Percentiles rank a stretch among this genome's conserved stretches.
These are phyloP conservation scores for Fragaria iinumae DNA, from an alignment of 306 rosid species.

Conservation along the genomic window DNA sequence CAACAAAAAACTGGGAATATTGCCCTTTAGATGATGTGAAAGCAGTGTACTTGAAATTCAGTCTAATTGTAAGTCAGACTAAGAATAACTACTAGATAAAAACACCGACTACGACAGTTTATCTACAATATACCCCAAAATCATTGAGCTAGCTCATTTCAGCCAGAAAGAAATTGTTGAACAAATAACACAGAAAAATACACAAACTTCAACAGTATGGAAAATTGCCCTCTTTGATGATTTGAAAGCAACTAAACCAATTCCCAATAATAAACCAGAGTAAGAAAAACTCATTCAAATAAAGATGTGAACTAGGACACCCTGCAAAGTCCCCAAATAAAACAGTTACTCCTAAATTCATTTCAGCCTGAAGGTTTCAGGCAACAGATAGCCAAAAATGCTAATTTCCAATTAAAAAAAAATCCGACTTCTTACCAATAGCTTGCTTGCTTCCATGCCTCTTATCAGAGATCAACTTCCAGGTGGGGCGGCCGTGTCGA, in stretches of 20 bases:
- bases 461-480: constrained; percentile 75
- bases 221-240: constrained; percentile 5
- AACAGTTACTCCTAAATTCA: constrained; percentile 10
- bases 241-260: constrained; percentile 20
- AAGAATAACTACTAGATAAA: constrained; percentile 12
- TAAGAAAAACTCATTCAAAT: constrained; percentile 14
- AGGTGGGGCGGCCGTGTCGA: constrained; percentile 72
- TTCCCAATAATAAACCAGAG: constrained; percentile 8
- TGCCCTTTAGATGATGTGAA: constrained; percentile 14
- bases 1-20: constrained; percentile 10
- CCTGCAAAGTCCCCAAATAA: constrained; percentile 5
- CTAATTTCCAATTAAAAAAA: constrained; percentile 14
- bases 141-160: neutral
- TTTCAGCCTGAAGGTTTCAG: neutral
- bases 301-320: constrained; percentile 11
- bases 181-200: constrained; percentile 20
- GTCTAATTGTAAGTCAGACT: constrained; percentile 6
- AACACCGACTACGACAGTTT: constrained; percentile 11
- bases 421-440: constrained; percentile 51
- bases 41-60: constrained; percentile 14
- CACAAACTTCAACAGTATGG: constrained; percentile 19
- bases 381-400: constrained; percentile 1
- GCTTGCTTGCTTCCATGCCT: constrained; percentile 59
- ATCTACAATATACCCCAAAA: constrained; percentile 10
- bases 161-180: constrained; percentile 6